phyloP scores from a whole-genome alignment of 1,139 yeast species.

The Sporopachydermia cereana region DNA sequence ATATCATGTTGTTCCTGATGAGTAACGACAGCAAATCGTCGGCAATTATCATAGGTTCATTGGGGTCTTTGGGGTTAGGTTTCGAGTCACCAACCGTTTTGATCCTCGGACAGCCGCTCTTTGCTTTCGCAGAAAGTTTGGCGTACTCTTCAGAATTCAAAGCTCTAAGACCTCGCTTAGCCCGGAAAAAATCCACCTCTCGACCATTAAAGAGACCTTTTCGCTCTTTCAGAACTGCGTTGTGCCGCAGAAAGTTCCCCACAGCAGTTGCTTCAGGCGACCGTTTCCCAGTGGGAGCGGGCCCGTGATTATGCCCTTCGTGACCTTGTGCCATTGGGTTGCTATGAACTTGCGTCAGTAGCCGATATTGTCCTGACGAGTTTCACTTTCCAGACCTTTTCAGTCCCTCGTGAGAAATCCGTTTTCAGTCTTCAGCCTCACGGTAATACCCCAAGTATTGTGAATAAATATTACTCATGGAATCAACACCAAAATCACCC shows the following conservation, averaged over 20 bases:
- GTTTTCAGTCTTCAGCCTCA: too few relatives aligned
- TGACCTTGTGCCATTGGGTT: too few relatives aligned
- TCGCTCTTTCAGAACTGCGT: constrained; percentile 60
- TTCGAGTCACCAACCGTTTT: constrained; percentile 66
- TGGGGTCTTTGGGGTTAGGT: constrained; percentile 58
- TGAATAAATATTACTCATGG: too few relatives aligned
- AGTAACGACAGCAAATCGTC: constrained; percentile 1
- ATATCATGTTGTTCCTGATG: neutral
- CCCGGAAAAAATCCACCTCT: constrained; percentile 72
- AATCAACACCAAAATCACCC: too few relatives aligned
- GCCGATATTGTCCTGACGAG: too few relatives aligned
- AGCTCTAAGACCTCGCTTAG: constrained; percentile 73
- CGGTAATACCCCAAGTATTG: too few relatives aligned
- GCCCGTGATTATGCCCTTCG: constrained; percentile 2
- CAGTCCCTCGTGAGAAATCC: too few relatives aligned
- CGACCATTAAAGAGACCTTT: constrained; percentile 64
- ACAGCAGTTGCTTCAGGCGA: constrained; percentile 41
- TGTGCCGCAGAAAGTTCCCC: constrained; percentile 61
- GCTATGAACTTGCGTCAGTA: too few relatives aligned
- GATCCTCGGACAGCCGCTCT: constrained; percentile 19
- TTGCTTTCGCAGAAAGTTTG: constrained; percentile 13
- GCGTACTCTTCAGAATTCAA: constrained; percentile 64
- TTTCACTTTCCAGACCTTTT: too few relatives aligned
- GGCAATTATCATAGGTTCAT: constrained; percentile 41
- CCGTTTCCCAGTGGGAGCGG: constrained; percentile 8